Percentiles rank a stretch among this genome's conserved stretches.
phyloP scores from a whole-genome alignment of 2,329 filamentous ascomycete species.

The Xylogone sp. region DNA sequence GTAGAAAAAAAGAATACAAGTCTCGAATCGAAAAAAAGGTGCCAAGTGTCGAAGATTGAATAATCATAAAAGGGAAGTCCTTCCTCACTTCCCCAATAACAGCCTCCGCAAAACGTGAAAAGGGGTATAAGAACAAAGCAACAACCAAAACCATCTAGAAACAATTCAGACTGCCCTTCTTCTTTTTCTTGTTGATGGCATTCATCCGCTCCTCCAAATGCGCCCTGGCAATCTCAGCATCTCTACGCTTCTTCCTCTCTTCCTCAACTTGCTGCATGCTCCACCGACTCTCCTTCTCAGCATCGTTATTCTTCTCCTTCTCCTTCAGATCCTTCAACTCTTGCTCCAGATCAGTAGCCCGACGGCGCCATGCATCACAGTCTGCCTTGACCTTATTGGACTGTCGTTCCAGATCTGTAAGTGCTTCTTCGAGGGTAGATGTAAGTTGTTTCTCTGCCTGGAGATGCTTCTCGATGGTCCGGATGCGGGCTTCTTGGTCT shows the following conservation, averaged over 20 bases:
- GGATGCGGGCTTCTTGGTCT: conserved; percentile 91
- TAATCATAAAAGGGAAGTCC: neutral
- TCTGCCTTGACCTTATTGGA: conserved; percentile 90
- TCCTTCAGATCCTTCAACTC: conserved; percentile 48
- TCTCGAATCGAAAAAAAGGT: neutral
- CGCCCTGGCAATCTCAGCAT: conserved; percentile 82
- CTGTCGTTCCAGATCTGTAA: conserved; percentile 88
- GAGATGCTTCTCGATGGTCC: conserved; percentile 94
- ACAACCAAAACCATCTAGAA: conserved; percentile 44
- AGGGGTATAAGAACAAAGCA: neutral
- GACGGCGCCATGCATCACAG: conserved; percentile 86
- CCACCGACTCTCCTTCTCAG: conserved; percentile 47
- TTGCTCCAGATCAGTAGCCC: conserved; percentile 54
- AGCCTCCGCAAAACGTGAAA: neutral
- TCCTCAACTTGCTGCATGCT: conserved; percentile 91
- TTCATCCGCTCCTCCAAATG: conserved; percentile 96
- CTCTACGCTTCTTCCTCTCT: conserved; percentile 86
- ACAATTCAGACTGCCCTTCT: conserved; percentile 89
- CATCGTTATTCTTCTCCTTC: conserved; percentile 33
- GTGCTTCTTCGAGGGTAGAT: conserved; percentile 88
- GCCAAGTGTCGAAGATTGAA: neutral
- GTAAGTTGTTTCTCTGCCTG: conserved; percentile 96
- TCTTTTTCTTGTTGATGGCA: conserved; percentile 81
- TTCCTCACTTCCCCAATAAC: neutral
- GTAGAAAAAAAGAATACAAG: neutral